These are phyloP conservation scores for Penicillium sp. DNA, from an alignment of 2,329 filamentous ascomycete genomes.

Conservation along the genomic window DNA sequence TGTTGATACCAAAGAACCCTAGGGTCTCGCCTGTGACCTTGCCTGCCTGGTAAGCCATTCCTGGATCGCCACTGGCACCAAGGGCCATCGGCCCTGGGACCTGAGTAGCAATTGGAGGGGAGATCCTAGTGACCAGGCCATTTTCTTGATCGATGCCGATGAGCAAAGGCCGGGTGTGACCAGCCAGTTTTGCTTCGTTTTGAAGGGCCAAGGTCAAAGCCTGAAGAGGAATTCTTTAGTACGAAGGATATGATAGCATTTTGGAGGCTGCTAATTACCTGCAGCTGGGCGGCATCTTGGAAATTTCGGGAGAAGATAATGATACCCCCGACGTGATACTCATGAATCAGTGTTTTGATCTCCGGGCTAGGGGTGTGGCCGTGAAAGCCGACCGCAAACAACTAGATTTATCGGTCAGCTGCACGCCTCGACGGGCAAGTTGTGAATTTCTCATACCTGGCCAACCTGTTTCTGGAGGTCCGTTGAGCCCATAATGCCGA, in stretches of 20 bases:
- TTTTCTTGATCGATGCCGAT: slow-evolving; percentile 50
- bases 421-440: background rate
- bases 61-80: slow-evolving; percentile 39
- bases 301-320: slow-evolving; percentile 47
- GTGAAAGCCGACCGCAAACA: slow-evolving; percentile 48
- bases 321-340: slow-evolving; percentile 43
- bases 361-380: slow-evolving; percentile 40
- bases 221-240: slow-evolving; percentile 11
- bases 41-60: slow-evolving; percentile 38
- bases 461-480: slow-evolving; percentile 34
- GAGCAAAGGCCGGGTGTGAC: slow-evolving; percentile 42
- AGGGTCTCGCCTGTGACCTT: slow-evolving; percentile 42
- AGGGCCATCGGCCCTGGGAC: slow-evolving; percentile 48
- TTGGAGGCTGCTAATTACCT: slow-evolving; percentile 17
- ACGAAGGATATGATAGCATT: background rate
- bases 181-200: slow-evolving; percentile 38
- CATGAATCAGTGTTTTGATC: slow-evolving; percentile 45
- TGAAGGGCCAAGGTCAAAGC: slow-evolving; percentile 38
- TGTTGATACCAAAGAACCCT: slow-evolving; percentile 44
- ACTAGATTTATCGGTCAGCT: slow-evolving; percentile 26
- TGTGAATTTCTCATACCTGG: slow-evolving; percentile 28
- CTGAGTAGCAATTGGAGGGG: slow-evolving; percentile 40
- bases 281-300: slow-evolving; percentile 39
- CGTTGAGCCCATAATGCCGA: slow-evolving; percentile 18
- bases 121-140: slow-evolving; percentile 45